These are phyloP conservation scores for Ephemerocybe angulata DNA, from an alignment of 768 basidiomycete genomes.

Conservation along the genomic window DNA sequence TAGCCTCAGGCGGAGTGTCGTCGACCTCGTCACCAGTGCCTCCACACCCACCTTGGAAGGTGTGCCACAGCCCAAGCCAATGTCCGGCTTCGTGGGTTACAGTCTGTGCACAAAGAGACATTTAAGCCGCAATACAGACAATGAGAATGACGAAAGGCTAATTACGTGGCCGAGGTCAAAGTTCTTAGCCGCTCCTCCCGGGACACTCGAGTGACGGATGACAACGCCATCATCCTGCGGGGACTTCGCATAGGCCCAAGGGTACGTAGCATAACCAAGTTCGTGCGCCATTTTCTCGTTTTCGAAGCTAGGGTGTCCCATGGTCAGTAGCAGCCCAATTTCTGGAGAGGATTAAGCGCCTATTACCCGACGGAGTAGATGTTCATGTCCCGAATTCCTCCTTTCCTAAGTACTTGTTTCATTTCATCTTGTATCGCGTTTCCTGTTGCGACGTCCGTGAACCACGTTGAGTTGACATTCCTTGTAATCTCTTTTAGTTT, in stretches of 20 bases:
- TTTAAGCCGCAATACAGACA: not conserved
- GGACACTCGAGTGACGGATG: conserved; percentile 28
- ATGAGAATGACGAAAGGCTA: not conserved
- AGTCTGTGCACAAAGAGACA: conserved; percentile 17
- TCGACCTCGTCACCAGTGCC: conserved; percentile 33
- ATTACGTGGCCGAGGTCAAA: not conserved
- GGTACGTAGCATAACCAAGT: conserved; percentile 39
- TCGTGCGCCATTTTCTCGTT: no score
- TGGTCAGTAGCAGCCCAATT: no score
- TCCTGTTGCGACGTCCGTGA: no score
- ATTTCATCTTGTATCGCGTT: no score
- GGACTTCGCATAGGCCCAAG: conserved; percentile 21
- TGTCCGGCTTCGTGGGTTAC: conserved; percentile 37
- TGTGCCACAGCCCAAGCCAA: conserved; percentile 39
- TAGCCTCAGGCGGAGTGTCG: conserved; percentile 37
- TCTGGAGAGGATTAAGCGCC: no score
- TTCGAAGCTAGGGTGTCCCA: no score
- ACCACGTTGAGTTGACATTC: no score
- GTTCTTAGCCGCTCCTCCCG: conserved; percentile 19
- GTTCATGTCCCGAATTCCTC: no score
- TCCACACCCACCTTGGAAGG: conserved; percentile 30
- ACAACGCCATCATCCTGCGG: conserved; percentile 37
- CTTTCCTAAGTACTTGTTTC: no score
- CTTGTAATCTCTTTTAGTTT: no score
- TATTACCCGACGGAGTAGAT: no score